Evolutionary conservation across 805 yeast species (phyloP).

Genomic region (Candida dajiaensis): DNA sequence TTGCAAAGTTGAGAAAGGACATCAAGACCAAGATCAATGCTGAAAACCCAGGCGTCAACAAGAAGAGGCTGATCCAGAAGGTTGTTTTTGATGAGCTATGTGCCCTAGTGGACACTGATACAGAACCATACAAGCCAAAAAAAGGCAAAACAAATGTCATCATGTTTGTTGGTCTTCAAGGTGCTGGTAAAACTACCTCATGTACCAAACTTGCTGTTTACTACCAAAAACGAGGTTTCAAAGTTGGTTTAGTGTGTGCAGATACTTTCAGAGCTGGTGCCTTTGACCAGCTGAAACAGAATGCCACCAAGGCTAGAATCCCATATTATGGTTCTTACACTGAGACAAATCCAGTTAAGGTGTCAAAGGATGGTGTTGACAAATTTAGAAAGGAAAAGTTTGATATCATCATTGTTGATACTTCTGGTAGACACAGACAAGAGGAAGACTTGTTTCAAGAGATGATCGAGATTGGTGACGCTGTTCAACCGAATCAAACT

Average conservation of each 20-base stretch:
- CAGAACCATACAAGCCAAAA: slow-evolving; percentile 71
- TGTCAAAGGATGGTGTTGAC: slow-evolving; percentile 86
- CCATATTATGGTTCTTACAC: slow-evolving; percentile 94
- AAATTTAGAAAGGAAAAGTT: slow-evolving; percentile 87
- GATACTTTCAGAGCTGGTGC: slow-evolving; percentile 99
- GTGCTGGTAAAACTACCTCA: slow-evolving; percentile 97
- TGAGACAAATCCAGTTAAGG: slow-evolving; percentile 92
- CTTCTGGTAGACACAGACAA: slow-evolving; percentile 97
- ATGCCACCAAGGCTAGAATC: slow-evolving; percentile 90
- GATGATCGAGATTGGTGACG: slow-evolving; percentile 88
- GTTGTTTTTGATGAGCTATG: slow-evolving; percentile 92
- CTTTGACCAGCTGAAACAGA: slow-evolving; percentile 95
- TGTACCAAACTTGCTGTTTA: slow-evolving; percentile 95
- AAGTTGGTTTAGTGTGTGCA: slow-evolving; percentile 96
- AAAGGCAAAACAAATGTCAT: slow-evolving; percentile 75
- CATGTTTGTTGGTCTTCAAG: slow-evolving; percentile 98
- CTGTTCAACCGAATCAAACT: slow-evolving; percentile 90
- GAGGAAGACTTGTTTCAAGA: slow-evolving; percentile 87
- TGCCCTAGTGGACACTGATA: slow-evolving; percentile 68
- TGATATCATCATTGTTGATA: slow-evolving; percentile 91
- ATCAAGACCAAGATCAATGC: slow-evolving; percentile 53
- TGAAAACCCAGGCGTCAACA: slow-evolving; percentile 44
- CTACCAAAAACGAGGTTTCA: slow-evolving; percentile 88
- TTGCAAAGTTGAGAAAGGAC: slow-evolving; percentile 67
- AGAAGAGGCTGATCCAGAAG: slow-evolving; percentile 79